Conservation (phyloP, 805 yeast genomes). For the Wickerhamiella brachini region DNA sequence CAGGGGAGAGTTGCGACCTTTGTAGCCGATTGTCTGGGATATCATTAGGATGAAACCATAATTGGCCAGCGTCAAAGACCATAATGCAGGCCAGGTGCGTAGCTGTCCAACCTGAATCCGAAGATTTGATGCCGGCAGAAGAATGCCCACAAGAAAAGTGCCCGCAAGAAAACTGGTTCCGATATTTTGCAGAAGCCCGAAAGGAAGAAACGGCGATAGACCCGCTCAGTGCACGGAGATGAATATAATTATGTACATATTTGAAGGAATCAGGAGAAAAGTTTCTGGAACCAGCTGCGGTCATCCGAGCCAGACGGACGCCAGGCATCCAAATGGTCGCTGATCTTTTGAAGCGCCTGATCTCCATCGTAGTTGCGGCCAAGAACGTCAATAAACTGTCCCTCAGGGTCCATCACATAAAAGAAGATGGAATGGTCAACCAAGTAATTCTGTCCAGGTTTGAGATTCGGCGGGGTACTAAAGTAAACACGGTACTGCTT, state of each 20-base stretch:
- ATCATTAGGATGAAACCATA: background rate
- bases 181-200: no score
- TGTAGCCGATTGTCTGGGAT: background rate
- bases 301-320: constrained; percentile 32
- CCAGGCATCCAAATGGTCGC: constrained; percentile 60
- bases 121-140: no score
- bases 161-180: no score
- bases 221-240: no score
- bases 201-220: no score
- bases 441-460: constrained; percentile 90
- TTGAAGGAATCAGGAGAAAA: constrained; percentile 3
- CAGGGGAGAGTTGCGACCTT: background rate
- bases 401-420: constrained; percentile 97
- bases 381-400: constrained; percentile 83
- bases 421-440: constrained; percentile 97
- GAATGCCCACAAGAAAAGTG: no score
- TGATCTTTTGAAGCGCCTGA: constrained; percentile 64
- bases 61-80: background rate
- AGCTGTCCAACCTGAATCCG: no score
- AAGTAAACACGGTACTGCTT: constrained; percentile 88
- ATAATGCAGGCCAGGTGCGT: background rate
- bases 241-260: background rate
- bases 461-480: constrained; percentile 89
- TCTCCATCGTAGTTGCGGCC: constrained; percentile 80
- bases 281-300: constrained; percentile 11